Evolutionary conservation across 768 basidiomycete species (phyloP).

Genomic region (Termitomyces titanicus): DNA sequence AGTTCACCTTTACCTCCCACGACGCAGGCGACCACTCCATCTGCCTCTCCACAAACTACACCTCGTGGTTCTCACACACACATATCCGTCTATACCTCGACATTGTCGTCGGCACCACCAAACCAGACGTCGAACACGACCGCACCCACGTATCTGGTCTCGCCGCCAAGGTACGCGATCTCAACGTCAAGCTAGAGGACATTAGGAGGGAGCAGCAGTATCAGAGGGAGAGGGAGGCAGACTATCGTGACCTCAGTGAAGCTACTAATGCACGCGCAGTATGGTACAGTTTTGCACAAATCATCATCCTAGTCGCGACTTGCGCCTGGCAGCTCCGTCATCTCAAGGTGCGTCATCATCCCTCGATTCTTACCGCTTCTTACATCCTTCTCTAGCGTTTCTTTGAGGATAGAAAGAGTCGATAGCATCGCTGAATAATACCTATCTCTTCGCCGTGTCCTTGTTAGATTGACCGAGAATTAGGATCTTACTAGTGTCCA

Average conservation of each 20-base stretch:
- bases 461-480: no score
- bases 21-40: constrained; percentile 97
- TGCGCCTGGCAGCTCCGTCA: constrained; percentile 94
- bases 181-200: constrained; percentile 92
- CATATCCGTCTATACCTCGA: constrained; percentile 96
- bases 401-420: constrained; percentile 84
- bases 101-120: constrained; percentile 85
- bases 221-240: constrained; percentile 91
- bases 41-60: constrained; percentile 91
- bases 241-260: constrained; percentile 88
- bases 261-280: constrained; percentile 87
- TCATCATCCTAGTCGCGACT: constrained; percentile 76
- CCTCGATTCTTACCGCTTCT: neutral
- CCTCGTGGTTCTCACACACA: constrained; percentile 80
- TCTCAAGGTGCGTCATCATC: constrained; percentile 57
- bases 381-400: constrained; percentile 49
- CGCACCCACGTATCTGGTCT: constrained; percentile 81
- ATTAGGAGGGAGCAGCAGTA: constrained; percentile 96
- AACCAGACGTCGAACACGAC: constrained; percentile 84
- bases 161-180: constrained; percentile 80
- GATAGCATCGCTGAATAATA: constrained; percentile 30
- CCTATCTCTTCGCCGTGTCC: no score
- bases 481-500: no score
- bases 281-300: constrained; percentile 92
- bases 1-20: constrained; percentile 97